phyloP scores from a whole-genome alignment of 2,329 filamentous ascomycete species.

The Cladosporium sp. region DNA sequence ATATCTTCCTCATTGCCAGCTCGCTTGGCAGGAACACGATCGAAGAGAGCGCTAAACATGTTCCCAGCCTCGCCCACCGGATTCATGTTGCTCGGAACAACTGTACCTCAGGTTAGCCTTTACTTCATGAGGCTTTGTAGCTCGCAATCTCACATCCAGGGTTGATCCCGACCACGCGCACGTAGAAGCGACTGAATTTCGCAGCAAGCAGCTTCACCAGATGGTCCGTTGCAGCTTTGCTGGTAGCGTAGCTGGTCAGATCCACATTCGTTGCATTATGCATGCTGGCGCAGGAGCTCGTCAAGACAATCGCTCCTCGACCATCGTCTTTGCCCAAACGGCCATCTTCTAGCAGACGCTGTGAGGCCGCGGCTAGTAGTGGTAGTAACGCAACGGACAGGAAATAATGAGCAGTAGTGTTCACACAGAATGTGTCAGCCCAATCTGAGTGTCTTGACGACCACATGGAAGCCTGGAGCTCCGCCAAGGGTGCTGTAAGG shows the following conservation, averaged over 20 bases:
- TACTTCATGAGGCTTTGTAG: not conserved
- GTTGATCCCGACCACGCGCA: constrained; percentile 43
- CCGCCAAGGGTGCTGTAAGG: constrained; percentile 37
- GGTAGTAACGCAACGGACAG: constrained; percentile 45
- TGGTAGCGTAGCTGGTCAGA: constrained; percentile 49
- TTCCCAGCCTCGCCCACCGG: constrained; percentile 39
- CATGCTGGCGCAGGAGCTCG: constrained; percentile 51
- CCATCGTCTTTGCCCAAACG: constrained; percentile 36
- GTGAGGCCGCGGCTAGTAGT: constrained; percentile 40
- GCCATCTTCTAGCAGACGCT: constrained; percentile 24
- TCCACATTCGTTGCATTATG: constrained; percentile 52
- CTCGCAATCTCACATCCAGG: constrained; percentile 37
- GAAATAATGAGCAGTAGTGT: constrained; percentile 50
- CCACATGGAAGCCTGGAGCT: constrained; percentile 47
- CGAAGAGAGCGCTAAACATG: constrained; percentile 39
- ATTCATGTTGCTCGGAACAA: constrained; percentile 45
- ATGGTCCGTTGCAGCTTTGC: constrained; percentile 52
- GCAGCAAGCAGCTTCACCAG: constrained; percentile 46
- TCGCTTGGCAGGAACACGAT: constrained; percentile 31
- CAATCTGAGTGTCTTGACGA: constrained; percentile 42
- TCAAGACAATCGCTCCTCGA: constrained; percentile 46
- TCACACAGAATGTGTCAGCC: constrained; percentile 45
- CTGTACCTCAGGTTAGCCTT: constrained; percentile 20
- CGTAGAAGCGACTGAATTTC: constrained; percentile 45
- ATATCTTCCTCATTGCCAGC: constrained; percentile 40